phyloP scores from a whole-genome alignment of 225 moss, liverwort and hornwort genomes.

The Straminergon stramineum region DNA sequence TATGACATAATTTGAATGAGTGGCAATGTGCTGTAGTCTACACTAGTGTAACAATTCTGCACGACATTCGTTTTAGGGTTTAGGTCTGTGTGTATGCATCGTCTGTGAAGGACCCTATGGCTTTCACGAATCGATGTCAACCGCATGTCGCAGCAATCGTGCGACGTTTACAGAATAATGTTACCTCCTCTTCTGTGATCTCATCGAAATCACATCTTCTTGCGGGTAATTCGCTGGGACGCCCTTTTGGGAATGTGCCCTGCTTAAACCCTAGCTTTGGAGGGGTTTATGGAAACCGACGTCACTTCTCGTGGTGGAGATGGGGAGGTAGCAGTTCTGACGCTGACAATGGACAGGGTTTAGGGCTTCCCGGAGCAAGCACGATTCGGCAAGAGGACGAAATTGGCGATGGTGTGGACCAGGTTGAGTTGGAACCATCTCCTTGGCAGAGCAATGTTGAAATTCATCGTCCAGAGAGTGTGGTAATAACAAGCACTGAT shows the following conservation, averaged over 20 bases:
- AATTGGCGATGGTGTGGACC: not conserved
- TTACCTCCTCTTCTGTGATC: not conserved
- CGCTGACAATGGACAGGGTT: not conserved
- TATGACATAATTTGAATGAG: not conserved
- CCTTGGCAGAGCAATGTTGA: slow-evolving; percentile 5
- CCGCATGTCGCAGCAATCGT: slow-evolving; percentile 5
- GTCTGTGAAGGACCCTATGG: slow-evolving; percentile 1
- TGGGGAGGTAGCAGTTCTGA: not conserved
- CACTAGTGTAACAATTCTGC: not conserved
- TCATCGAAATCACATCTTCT: not conserved
- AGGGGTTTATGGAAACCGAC: slow-evolving; percentile 2
- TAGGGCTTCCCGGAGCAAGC: not conserved
- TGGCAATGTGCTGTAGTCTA: not conserved
- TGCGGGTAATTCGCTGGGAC: not conserved
- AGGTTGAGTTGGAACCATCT: not conserved
- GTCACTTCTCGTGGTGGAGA: slow-evolving; percentile 45
- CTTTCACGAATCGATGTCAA: slow-evolving; percentile 11
- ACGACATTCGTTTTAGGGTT: not conserved
- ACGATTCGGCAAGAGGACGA: not conserved
- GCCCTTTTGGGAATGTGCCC: not conserved
- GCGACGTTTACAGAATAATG: not conserved
- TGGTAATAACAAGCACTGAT: not conserved
- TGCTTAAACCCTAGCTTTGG: not conserved
- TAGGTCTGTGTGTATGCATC: not conserved
- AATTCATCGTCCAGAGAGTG: not conserved